A percentile compares a stretch with the other conserved stretches of the same genome.
These are phyloP conservation scores for Epichloe sibirici DNA, from an alignment of 2,329 filamentous ascomycete species.

Conservation along the genomic window DNA sequence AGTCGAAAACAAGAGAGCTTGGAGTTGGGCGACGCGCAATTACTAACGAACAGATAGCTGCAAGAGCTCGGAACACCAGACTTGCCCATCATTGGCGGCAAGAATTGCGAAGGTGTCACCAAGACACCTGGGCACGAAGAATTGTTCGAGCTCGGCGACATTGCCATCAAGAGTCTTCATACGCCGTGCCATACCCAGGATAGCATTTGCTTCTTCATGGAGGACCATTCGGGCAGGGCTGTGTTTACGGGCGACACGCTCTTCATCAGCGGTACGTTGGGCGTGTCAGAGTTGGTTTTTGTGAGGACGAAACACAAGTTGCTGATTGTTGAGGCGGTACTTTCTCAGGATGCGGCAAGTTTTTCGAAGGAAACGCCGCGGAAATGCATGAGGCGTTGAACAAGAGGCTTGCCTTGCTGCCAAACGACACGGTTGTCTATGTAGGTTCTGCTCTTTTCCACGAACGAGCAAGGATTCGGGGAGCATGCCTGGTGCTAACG, in stretches of 20 bases:
- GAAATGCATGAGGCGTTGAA: slow-evolving; percentile 95
- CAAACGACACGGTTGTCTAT: slow-evolving; percentile 85
- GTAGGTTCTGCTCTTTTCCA: slow-evolving; percentile 34
- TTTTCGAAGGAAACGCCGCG: slow-evolving; percentile 81
- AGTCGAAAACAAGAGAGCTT: neutral
- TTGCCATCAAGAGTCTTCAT: slow-evolving; percentile 76
- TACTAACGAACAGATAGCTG: slow-evolving; percentile 13
- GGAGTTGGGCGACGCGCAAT: no score
- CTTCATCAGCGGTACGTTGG: slow-evolving; percentile 66
- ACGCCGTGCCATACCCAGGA: slow-evolving; percentile 98
- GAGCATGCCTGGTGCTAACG: neutral
- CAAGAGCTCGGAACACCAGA: slow-evolving; percentile 41
- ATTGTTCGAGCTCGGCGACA: slow-evolving; percentile 70
- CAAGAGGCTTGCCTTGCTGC: slow-evolving; percentile 64
- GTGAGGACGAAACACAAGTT: no score
- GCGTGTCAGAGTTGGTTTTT: neutral
- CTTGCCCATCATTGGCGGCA: slow-evolving; percentile 75
- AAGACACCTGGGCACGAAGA: slow-evolving; percentile 63
- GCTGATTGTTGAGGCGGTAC: no score
- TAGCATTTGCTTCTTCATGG: slow-evolving; percentile 88
- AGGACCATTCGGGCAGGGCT: slow-evolving; percentile 62
- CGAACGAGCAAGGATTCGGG: neutral
- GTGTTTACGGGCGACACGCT: slow-evolving; percentile 96
- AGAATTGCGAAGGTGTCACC: slow-evolving; percentile 70
- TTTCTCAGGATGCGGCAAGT: slow-evolving; percentile 68